Evolutionary conservation across 805 yeast species (phyloP), one percentile per base, ranked within the genome.

Genomic region (Candida qinlingensis): DNA sequence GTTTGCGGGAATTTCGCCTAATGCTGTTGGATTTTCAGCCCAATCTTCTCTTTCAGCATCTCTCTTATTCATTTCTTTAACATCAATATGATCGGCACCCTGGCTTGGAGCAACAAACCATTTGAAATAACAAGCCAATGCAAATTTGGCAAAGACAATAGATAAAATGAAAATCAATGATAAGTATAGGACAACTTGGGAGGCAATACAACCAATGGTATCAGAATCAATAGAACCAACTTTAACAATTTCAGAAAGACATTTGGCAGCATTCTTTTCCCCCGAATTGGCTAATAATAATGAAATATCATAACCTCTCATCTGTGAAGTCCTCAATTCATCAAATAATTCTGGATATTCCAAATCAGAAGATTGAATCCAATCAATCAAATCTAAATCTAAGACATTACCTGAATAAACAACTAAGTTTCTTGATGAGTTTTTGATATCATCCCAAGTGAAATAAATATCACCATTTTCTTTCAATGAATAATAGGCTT

Each of bases 171-270:
- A 89, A 8, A 86, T 83, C 59, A 94, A 75, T 1, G 97, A 87
- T 6, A 85, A 76, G 57, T 81, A 80, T 51, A 94, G 75, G 1
- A 94, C 97, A 37, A 91, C 81, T 47, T 81, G 71, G 0, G 97
- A 89, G 0, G 96, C 96, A 61, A 94, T 82, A 69, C 99, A 94
- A 6, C 99, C 99, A 59, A 94, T 81, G 6, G 96, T 82, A 37
- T 87, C 87, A 2, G 91, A 80, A 62, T 94, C 98, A 39, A 94
- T 79, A 43, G 80, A 82, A 26, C 99, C 99, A 12, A 92, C 96
- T 66, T 85, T 88, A 45, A 87, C 73, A 46, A 89, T 86, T 66
- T 94, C 98, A 9, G 84, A 71, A 47, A 94, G 70, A 66, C 99
- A 94, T 58, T 82, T 79, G 6, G 94, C 96, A 5, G 81, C 79